Conservation (phyloP, 768 basidiomycete genomes). For the Calvatia gigantea region DNA sequence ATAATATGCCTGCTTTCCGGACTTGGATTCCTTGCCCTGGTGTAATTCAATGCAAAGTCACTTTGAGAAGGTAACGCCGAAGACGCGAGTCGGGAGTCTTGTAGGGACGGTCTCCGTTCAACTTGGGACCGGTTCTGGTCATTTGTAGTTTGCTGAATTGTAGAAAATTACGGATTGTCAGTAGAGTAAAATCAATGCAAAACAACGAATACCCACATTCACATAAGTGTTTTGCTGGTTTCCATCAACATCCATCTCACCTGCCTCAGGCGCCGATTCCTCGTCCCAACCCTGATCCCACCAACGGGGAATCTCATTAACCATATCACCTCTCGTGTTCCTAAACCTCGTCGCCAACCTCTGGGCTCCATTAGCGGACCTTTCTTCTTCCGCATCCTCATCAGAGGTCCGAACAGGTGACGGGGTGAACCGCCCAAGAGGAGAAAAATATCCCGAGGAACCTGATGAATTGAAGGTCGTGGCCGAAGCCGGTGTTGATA, state of each 20-base stretch:
- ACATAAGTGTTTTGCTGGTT: background rate
- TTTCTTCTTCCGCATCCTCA: background rate
- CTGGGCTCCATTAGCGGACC: background rate
- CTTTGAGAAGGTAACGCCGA: background rate
- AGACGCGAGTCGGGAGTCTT: too few relatives aligned
- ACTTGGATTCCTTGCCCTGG: background rate
- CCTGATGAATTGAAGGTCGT: slow-evolving; percentile 1
- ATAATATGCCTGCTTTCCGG: slow-evolving; percentile 13
- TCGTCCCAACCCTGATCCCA: slow-evolving; percentile 3
- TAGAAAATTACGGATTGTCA: background rate
- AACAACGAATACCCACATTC: background rate
- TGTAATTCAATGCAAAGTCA: background rate
- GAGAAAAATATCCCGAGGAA: slow-evolving; percentile 7
- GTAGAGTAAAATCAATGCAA: background rate
- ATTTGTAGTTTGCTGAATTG: background rate
- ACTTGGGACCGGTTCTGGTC: background rate
- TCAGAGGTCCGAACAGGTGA: background rate
- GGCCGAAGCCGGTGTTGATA: background rate
- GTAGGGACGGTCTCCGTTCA: background rate
- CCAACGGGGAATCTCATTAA: background rate
- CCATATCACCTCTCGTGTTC: background rate
- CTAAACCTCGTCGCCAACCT: slow-evolving; percentile 5
- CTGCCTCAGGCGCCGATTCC: background rate
- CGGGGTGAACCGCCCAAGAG: slow-evolving; percentile 1
- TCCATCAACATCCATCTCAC: background rate